Evolutionary conservation across 225 moss, liverwort and hornwort genomes (phyloP).

Genomic region (Pleurozium schreberi): DNA sequence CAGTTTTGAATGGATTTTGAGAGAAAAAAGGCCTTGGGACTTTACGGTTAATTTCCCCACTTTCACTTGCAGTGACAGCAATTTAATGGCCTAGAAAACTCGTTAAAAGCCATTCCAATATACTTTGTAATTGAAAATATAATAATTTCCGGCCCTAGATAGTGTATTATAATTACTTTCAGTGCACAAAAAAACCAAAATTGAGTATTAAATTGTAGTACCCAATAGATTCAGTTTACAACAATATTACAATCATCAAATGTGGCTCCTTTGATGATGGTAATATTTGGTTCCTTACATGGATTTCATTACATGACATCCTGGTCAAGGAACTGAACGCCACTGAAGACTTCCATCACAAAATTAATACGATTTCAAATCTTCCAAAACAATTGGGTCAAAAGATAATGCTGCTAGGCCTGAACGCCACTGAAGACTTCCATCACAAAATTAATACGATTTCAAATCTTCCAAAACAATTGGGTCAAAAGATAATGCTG

Average conservation of each 20-base stretch:
- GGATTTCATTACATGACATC: too few relatives aligned
- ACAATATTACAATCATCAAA: neutral
- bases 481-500: neutral
- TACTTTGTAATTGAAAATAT: neutral
- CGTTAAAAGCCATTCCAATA: neutral
- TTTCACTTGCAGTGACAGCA: neutral
- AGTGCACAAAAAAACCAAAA: neutral
- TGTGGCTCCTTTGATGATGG: too few relatives aligned
- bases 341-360: neutral
- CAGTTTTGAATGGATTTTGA: too few relatives aligned
- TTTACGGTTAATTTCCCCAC: too few relatives aligned
- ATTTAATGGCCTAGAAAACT: neutral
- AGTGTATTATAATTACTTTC: too few relatives aligned
- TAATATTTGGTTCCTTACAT: too few relatives aligned
- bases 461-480: neutral
- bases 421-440: neutral
- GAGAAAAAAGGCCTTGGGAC: too few relatives aligned
- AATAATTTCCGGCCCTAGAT: too few relatives aligned
- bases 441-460: neutral
- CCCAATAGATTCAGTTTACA: neutral
- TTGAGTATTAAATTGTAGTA: neutral
- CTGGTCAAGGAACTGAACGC: neutral
- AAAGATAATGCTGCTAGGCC: neutral
- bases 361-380: neutral
- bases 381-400: neutral